Conservation (phyloP, 2,329 filamentous ascomycete genomes). For the Coleophoma cylindrospora region DNA sequence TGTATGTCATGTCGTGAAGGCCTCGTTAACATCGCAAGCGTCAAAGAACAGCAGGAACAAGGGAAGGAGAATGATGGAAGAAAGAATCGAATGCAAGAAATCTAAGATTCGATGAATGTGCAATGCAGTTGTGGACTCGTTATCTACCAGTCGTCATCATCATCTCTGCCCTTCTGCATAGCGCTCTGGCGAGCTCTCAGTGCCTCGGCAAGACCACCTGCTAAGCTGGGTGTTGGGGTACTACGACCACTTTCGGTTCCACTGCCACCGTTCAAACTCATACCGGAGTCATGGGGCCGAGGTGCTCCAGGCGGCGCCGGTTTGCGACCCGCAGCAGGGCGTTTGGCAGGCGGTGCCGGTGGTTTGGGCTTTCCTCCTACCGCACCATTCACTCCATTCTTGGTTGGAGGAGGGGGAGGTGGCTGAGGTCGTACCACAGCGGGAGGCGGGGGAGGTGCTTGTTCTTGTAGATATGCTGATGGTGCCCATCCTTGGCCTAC, state of each 20-base stretch:
- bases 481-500: constrained; percentile 86
- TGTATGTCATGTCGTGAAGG: too few species aligned
- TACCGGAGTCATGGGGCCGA: constrained; percentile 58
- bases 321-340: constrained; percentile 63
- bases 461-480: constrained; percentile 88
- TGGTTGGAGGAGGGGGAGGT: constrained; percentile 54
- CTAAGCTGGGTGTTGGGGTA: constrained; percentile 67
- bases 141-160: constrained; percentile 28
- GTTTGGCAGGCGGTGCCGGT: constrained; percentile 58
- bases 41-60: background rate
- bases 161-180: constrained; percentile 49
- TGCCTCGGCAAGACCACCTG: constrained; percentile 74
- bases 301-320: constrained; percentile 60
- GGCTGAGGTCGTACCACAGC: constrained; percentile 34
- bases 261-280: constrained; percentile 50
- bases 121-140: background rate
- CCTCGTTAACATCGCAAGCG: background rate
- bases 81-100: too few species aligned
- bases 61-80: background rate
- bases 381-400: constrained; percentile 32
- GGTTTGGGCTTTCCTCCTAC: constrained; percentile 27
- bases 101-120: too few species aligned
- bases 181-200: constrained; percentile 69
- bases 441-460: constrained; percentile 55
- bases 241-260: constrained; percentile 59